Percentiles rank a stretch among this genome's conserved stretches.
phyloP scores from a whole-genome alignment of 2,329 filamentous ascomycete genomes.

The Calonectria crousiana region DNA sequence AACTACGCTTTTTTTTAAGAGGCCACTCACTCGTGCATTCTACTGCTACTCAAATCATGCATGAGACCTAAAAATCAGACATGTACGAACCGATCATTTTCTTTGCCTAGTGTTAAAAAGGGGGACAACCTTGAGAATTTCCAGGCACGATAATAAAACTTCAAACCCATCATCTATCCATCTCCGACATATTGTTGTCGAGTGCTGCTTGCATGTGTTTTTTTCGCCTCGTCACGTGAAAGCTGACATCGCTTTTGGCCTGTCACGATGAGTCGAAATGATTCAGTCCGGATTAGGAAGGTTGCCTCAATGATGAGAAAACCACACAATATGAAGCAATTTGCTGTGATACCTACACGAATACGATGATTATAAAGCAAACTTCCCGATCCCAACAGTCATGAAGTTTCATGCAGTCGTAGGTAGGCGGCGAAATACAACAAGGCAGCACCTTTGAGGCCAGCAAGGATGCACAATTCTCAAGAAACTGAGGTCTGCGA shows the following conservation, averaged over 20 bases:
- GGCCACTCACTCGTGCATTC: no score
- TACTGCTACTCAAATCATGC: no score
- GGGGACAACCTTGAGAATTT: no score
- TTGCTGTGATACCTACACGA: neutral
- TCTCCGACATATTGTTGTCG: neutral
- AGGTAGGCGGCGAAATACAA: neutral
- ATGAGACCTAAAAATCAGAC: no score
- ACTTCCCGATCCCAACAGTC: no score
- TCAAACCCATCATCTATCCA: neutral
- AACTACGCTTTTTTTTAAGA: no score
- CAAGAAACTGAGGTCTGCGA: neutral
- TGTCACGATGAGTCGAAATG: constrained; percentile 6
- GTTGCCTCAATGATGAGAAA: neutral
- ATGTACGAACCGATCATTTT: no score
- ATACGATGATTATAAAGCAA: no score
- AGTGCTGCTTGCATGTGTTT: neutral
- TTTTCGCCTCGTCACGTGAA: neutral
- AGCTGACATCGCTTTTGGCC: neutral
- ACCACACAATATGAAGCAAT: neutral
- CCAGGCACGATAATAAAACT: no score
- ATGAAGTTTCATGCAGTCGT: neutral
- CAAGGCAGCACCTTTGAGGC: neutral
- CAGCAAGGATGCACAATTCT: neutral
- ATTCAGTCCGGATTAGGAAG: neutral
- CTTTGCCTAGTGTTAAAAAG: no score